Evolutionary conservation across 1,139 yeast species (phyloP).

Genomic region (Magnusiomyces ingens): DNA sequence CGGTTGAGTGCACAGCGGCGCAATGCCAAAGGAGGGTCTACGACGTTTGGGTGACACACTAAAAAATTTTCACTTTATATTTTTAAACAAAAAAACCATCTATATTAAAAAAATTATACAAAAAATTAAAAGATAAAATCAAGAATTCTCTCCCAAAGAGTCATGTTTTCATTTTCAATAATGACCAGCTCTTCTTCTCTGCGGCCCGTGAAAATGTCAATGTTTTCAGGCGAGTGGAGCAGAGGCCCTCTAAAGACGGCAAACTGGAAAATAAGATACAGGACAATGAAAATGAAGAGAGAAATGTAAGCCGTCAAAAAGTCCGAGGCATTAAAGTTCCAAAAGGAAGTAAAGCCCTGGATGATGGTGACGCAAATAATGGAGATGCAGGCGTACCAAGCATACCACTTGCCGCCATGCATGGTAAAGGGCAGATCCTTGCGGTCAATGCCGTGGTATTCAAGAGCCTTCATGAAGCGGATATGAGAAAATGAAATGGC

Average conservation of each 20-base stretch:
- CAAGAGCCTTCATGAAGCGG: conserved; percentile 54
- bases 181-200: conserved; percentile 45
- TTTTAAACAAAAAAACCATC: background rate
- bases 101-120: background rate
- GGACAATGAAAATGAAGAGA: conserved; percentile 45
- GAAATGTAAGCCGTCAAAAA: conserved; percentile 69
- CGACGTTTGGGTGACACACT: conserved; percentile 14
- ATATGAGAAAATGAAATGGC: conserved; percentile 44
- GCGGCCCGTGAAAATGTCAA: conserved; percentile 74
- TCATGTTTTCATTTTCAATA: conserved; percentile 7
- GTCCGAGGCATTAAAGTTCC: conserved; percentile 50
- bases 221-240: conserved; percentile 42
- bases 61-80: background rate
- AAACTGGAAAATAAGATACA: conserved; percentile 51
- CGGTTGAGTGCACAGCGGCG: conserved; percentile 34
- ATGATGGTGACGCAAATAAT: conserved; percentile 50
- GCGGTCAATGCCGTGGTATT: conserved; percentile 37
- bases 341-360: conserved; percentile 65
- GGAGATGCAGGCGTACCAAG: conserved; percentile 52
- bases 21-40: conserved; percentile 15
- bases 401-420: conserved; percentile 45
- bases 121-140: conserved; percentile 11
- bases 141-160: conserved; percentile 9
- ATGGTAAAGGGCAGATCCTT: conserved; percentile 36
- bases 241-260: conserved; percentile 13